Percentiles rank a stretch among this genome's conserved stretches.
These are phyloP conservation scores for Anthoceros angustus DNA, from an alignment of 225 moss, liverwort and hornwort species.

Conservation along the genomic window DNA sequence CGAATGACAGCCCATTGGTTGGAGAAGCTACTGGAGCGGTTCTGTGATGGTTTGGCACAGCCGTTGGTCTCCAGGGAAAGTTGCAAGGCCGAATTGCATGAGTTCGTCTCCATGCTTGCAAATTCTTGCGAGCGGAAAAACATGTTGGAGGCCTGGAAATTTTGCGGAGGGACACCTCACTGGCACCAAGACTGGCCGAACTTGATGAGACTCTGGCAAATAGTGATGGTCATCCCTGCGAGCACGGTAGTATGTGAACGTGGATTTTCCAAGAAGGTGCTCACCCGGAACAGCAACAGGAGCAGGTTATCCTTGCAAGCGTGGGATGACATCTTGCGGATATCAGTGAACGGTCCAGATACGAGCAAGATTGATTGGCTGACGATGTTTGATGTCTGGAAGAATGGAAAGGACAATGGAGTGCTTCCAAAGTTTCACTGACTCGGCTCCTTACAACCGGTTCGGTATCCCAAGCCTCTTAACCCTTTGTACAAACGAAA, in stretches of 20 bases:
- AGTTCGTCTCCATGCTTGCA: conserved; percentile 18
- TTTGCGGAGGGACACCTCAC: conserved; percentile 15
- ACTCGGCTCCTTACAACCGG: neutral
- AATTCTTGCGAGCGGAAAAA: conserved; percentile 18
- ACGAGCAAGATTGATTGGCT: conserved; percentile 18
- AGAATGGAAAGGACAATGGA: conserved; percentile 7
- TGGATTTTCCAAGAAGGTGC: conserved; percentile 11
- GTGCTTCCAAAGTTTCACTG: neutral
- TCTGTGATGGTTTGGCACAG: conserved; percentile 10
- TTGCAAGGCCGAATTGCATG: conserved; percentile 13
- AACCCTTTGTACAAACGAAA: conserved; percentile 4
- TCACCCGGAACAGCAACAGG: conserved; percentile 8
- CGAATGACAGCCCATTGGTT: conserved; percentile 14
- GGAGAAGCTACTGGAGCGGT: conserved; percentile 14
- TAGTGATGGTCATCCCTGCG: conserved; percentile 17
- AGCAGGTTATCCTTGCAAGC: conserved; percentile 9
- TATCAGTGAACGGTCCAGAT: conserved; percentile 18
- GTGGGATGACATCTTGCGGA: conserved; percentile 12
- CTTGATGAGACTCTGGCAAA: conserved; percentile 18
- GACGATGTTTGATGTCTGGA: conserved; percentile 17
- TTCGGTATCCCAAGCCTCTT: neutral
- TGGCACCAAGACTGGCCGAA: conserved; percentile 16
- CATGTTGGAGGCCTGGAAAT: conserved; percentile 17
- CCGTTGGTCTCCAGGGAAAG: conserved; percentile 14
- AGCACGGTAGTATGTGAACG: conserved; percentile 14